These are phyloP conservation scores for Trichomonas vaginalis DNA, from an alignment of 208 protist genomes.

Conservation along the genomic window DNA sequence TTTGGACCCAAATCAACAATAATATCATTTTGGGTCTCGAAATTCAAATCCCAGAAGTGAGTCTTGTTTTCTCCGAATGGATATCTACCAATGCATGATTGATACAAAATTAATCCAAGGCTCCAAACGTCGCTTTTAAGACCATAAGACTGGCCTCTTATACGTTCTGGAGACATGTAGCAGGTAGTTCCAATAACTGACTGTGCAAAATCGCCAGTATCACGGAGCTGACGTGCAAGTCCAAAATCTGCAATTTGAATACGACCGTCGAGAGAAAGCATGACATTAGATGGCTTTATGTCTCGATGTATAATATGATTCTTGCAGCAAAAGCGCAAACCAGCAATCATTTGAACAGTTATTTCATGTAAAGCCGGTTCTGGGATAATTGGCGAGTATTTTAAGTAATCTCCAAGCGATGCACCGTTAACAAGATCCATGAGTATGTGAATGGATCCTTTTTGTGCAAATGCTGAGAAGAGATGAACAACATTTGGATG, in stretches of 20 bases:
- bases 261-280: background rate
- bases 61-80: background rate
- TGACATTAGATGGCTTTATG: constrained; percentile 6
- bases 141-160: background rate
- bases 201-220: background rate
- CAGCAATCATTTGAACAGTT: background rate
- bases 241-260: constrained; percentile 22
- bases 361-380: background rate
- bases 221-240: background rate
- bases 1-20: background rate
- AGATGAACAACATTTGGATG: background rate
- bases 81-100: background rate
- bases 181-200: background rate
- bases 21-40: background rate
- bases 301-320: background rate
- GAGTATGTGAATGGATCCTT: background rate
- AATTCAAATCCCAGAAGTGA: background rate
- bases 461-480: background rate
- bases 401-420: background rate
- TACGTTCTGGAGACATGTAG: constrained; percentile 2
- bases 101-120: constrained; percentile 11
- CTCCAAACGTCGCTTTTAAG: background rate
- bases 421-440: background rate
- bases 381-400: background rate
- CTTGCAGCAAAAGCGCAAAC: background rate